A percentile compares a stretch with the other conserved stretches of the same genome.
phyloP scores from a whole-genome alignment of 2,329 filamentous ascomycete species.

The Phialemonium atrogriseum region DNA sequence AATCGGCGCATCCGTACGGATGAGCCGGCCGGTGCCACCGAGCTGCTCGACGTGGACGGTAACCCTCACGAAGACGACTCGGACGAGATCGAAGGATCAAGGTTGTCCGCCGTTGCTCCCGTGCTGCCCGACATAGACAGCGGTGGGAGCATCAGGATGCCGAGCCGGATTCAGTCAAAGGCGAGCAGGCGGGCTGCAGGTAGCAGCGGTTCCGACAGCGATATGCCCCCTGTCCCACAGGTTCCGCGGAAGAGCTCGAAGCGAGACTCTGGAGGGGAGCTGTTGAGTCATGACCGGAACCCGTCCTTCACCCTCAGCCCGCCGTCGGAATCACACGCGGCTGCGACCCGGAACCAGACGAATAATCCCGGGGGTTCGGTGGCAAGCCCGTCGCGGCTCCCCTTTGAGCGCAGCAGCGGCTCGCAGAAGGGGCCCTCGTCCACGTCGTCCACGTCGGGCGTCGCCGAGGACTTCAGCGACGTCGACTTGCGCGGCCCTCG shows the following conservation, averaged over 20 bases:
- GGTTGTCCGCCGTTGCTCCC: conserved; percentile 42
- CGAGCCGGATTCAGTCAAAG: conserved; percentile 54
- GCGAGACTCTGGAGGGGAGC: conserved; percentile 43
- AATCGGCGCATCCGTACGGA: conserved; percentile 18
- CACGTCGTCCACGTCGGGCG: conserved; percentile 28
- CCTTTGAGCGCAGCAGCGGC: conserved; percentile 48
- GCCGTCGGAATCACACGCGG: conserved; percentile 7
- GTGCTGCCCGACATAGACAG: conserved; percentile 52
- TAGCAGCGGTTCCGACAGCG: conserved; percentile 16
- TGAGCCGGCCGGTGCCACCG: conserved; percentile 22
- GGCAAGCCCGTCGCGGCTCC: conserved; percentile 33
- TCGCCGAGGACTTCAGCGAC: conserved; percentile 36
- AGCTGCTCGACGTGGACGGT: conserved; percentile 37
- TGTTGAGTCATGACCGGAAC: conserved; percentile 22
- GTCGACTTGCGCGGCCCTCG: conserved; percentile 25
- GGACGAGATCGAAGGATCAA: conserved; percentile 29
- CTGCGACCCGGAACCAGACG: conserved; percentile 4
- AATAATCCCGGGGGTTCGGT: conserved; percentile 14
- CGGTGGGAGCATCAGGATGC: conserved; percentile 52
- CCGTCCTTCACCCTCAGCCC: conserved; percentile 23
- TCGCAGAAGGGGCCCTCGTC: conserved; percentile 43
- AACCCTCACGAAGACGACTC: conserved; percentile 37
- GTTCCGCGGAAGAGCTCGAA: conserved; percentile 70
- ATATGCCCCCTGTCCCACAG: conserved; percentile 34
- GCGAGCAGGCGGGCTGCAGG: conserved; percentile 36